phyloP scores from a whole-genome alignment of 345 rosid genomes.

The Stellera chamaejasme region DNA sequence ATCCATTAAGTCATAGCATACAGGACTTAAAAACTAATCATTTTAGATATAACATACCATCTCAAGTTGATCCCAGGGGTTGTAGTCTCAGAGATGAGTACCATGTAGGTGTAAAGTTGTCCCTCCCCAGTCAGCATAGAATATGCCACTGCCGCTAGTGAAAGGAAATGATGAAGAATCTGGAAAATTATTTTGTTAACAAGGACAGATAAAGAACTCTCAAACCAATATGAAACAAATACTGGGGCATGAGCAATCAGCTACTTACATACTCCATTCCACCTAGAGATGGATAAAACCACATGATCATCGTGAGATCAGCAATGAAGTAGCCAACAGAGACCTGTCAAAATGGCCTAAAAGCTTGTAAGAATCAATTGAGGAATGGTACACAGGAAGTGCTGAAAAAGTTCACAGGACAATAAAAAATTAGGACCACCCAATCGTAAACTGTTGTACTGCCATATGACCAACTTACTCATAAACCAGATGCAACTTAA shows the following conservation, averaged over 20 bases:
- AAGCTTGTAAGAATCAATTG: not conserved
- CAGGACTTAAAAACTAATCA: not conserved
- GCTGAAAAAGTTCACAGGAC: conserved; percentile 1
- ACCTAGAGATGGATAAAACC: conserved; percentile 57
- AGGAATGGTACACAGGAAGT: not conserved
- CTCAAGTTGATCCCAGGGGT: conserved; percentile 58
- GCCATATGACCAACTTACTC: too few species aligned
- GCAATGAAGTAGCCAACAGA: conserved; percentile 53
- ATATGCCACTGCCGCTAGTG: conserved; percentile 34
- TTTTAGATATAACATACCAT: conserved; percentile 28
- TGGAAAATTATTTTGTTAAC: conserved; percentile 14
- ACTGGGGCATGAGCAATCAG: not conserved
- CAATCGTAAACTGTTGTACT: too few species aligned
- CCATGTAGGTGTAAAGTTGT: conserved; percentile 47
- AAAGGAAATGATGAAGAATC: conserved; percentile 49
- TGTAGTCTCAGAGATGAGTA: conserved; percentile 52
- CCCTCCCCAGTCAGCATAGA: conserved; percentile 50
- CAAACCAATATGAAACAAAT: not conserved
- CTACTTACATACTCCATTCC: conserved; percentile 53
- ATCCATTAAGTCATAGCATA: not conserved
- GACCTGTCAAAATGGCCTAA: conserved; percentile 22
- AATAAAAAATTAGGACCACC: not conserved
- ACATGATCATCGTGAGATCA: conserved; percentile 49
- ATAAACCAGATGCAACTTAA: too few species aligned
- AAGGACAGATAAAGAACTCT: not conserved